Base-by-base conservation (phyloP, 2,329 filamentous ascomycete genomes). In the Coniochaeta sp. region DNA sequence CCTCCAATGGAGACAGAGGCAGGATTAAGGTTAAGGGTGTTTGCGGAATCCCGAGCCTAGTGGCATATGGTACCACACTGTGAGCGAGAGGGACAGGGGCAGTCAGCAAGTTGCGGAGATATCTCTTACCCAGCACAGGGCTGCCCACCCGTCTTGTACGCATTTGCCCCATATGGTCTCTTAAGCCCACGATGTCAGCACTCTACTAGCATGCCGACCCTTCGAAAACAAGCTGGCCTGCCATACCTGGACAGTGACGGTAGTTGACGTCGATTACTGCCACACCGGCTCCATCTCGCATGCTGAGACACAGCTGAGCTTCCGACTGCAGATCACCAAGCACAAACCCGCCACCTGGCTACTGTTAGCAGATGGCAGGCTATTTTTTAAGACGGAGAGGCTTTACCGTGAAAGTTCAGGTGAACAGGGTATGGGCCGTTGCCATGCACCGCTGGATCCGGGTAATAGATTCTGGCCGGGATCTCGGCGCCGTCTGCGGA, bases 231-330 rank as follows among this genome's bases (percentile, higher is more conserved):
- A 8, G 19, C 4, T 24, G 6, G 58, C 44, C 57, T n/a, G 19
- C 40, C 66, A 59, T 60, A 74, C 73, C 72, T 2, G 73, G 73
- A 54, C 73, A 76, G 42, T 72, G 73, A 1, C 74, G 72, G 62
- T 77, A 77, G 58, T 74, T 70, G 28, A 76, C 73, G 54, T 76
- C 74, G 4, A 76, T 64, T 1, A 77, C 71, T 0, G 69, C 72
- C 1, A 77, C 65, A 0, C 73, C 73, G 1, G 72, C 73, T 14
- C 34, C 34, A 14, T 74, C 70, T 0, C 71, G 67, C 72, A 76
- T 73, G 58, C 64, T 71, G 50, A 73, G 62, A 58, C 74, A 76
- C 3, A 75, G 58, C 16, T 67, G 64, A 17, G 68, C 70, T 52
- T 76, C 72, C 16, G 66, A 64, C 2, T 60, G 60, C 57, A 77